A percentile compares a stretch with the other conserved stretches of the same genome.
These are phyloP conservation scores for Cystobasidium pallidum DNA, from an alignment of 1,284 basidiomycete genomes.

Conservation along the genomic window DNA sequence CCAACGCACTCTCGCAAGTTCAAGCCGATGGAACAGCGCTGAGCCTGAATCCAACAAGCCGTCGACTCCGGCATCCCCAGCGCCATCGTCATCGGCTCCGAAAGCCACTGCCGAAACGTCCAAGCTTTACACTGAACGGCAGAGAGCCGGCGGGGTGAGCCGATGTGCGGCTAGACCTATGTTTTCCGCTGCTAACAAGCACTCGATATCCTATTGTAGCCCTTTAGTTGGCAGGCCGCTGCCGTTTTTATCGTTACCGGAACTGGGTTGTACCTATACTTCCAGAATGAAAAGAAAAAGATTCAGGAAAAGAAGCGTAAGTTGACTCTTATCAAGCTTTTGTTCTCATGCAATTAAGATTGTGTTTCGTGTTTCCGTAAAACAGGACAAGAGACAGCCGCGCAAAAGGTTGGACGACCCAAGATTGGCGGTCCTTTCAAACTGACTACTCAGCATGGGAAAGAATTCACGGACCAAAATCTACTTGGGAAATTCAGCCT, in stretches of 20 bases:
- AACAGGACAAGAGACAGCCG: constrained; percentile 52
- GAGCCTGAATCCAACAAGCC: not conserved
- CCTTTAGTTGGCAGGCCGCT: constrained; percentile 84
- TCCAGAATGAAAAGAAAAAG: constrained; percentile 80
- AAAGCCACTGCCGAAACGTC: constrained; percentile 13
- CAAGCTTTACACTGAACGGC: constrained; percentile 29
- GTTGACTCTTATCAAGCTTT: constrained; percentile 40
- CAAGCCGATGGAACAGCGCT: constrained; percentile 5
- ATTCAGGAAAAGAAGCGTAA: constrained; percentile 72
- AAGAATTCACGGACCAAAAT: constrained; percentile 79
- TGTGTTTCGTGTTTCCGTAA: not conserved
- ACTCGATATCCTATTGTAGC: constrained; percentile 53
- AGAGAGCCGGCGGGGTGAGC: constrained; percentile 30
- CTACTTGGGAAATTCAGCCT: constrained; percentile 78
- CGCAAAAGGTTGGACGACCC: constrained; percentile 64
- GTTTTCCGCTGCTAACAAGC: too few relatives aligned
- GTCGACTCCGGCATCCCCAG: constrained; percentile 2
- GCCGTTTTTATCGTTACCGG: constrained; percentile 81
- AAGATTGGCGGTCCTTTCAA: constrained; percentile 88
- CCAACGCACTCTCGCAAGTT: not conserved
- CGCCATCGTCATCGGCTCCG: constrained; percentile 4
- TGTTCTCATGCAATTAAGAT: too few relatives aligned
- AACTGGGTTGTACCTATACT: constrained; percentile 81
- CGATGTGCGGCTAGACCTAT: not conserved
- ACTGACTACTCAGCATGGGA: constrained; percentile 69